Evolutionary conservation across 495 filamentous ascomycete genomes (phyloP).

Genomic region (Sporormia fimetaria): DNA sequence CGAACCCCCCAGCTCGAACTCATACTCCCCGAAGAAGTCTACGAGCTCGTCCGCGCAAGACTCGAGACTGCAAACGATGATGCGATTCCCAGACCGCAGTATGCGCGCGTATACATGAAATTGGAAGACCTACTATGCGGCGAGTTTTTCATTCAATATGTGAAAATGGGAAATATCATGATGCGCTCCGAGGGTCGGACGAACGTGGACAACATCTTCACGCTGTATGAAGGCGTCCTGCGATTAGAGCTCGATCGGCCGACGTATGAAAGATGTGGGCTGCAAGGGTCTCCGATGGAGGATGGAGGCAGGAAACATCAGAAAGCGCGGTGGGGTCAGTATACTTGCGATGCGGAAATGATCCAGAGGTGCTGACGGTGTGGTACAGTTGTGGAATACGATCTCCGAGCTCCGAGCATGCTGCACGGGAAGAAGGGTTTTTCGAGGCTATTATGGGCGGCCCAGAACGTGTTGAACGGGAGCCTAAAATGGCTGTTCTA

Average conservation of each 20-base stretch:
- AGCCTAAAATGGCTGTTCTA: slow-evolving; percentile 74
- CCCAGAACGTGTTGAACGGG: slow-evolving; percentile 63
- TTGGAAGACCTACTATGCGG: slow-evolving; percentile 58
- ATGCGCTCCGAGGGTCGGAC: slow-evolving; percentile 82
- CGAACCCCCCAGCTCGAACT: slow-evolving; percentile 51
- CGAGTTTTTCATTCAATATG: slow-evolving; percentile 75
- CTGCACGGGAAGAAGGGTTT: slow-evolving; percentile 86
- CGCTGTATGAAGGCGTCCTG: slow-evolving; percentile 62
- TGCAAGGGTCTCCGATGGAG: slow-evolving; percentile 61
- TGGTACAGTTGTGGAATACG: slow-evolving; percentile 60
- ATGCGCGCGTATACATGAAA: slow-evolving; percentile 62
- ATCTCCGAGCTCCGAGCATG: slow-evolving; percentile 73
- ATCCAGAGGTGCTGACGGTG: not conserved
- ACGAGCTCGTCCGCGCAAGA: slow-evolving; percentile 45
- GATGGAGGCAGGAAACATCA: slow-evolving; percentile 48
- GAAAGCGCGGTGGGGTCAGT: slow-evolving; percentile 50
- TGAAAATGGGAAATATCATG: slow-evolving; percentile 74
- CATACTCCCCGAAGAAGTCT: slow-evolving; percentile 57
- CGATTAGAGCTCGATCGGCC: slow-evolving; percentile 72
- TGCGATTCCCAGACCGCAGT: slow-evolving; percentile 34
- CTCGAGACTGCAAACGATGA: slow-evolving; percentile 36
- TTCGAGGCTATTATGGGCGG: slow-evolving; percentile 72
- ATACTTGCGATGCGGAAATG: slow-evolving; percentile 11
- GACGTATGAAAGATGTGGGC: slow-evolving; percentile 71
- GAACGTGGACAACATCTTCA: slow-evolving; percentile 71